phyloP scores from a whole-genome alignment of 2,329 filamentous ascomycete species.

The Nemania bipapillata region DNA sequence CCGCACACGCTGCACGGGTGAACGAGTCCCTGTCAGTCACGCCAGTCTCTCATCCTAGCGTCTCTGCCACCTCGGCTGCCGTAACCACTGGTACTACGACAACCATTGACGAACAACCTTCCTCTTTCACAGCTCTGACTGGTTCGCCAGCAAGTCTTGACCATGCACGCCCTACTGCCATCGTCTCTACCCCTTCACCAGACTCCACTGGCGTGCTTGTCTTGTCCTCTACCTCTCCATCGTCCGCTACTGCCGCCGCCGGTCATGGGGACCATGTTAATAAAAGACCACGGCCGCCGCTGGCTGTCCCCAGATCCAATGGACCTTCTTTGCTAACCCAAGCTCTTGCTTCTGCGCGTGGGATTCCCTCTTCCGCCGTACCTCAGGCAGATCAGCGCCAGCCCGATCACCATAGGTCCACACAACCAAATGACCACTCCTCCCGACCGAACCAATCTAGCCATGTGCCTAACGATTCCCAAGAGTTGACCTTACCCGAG shows the following conservation, averaged over 20 bases:
- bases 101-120: slow-evolving; percentile 47
- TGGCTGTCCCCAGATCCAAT: slow-evolving; percentile 57
- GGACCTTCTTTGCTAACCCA: slow-evolving; percentile 68
- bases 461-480: slow-evolving; percentile 39
- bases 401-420: slow-evolving; percentile 43
- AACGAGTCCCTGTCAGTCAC: slow-evolving; percentile 42
- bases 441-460: slow-evolving; percentile 38
- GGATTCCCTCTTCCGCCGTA: slow-evolving; percentile 55
- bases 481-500: slow-evolving; percentile 40
- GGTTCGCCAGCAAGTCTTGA: slow-evolving; percentile 44
- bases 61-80: slow-evolving; percentile 37
- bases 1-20: slow-evolving; percentile 58
- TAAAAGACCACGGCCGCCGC: slow-evolving; percentile 62
- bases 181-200: slow-evolving; percentile 37
- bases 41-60: slow-evolving; percentile 39
- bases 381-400: slow-evolving; percentile 46
- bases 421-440: slow-evolving; percentile 39
- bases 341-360: slow-evolving; percentile 68
- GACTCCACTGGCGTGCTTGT: slow-evolving; percentile 39
- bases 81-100: slow-evolving; percentile 32
- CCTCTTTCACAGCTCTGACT: slow-evolving; percentile 44
- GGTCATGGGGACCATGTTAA: slow-evolving; percentile 54
- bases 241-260: slow-evolving; percentile 46
- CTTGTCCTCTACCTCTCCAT: slow-evolving; percentile 41
- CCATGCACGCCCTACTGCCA: slow-evolving; percentile 41